Evolutionary conservation across 208 protist genomes (phyloP), one percentile per base, ranked within the genome.

Genomic region (Angomonas ambiguus): DNA sequence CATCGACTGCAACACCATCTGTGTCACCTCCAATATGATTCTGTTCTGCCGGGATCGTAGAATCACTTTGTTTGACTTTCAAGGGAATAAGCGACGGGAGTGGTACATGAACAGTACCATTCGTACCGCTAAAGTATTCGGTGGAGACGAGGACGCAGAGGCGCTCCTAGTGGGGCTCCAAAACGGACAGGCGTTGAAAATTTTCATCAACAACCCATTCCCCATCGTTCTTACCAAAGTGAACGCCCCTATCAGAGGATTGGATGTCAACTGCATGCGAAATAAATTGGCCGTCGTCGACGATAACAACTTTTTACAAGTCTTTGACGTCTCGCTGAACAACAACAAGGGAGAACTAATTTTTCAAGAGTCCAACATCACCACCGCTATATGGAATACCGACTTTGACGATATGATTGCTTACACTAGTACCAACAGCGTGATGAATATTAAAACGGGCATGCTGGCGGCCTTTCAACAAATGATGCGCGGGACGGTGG

Each of bases 161-260:
- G 87, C 86, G 31, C 49, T 99, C 10, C 76, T 99, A 11, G 83
- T 98, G 24, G 98, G 97, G 4, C 83, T 98, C 20, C 86, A 87
- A 60, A 94, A 80, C 58, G 98, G 98, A 22, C 65, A 80, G 32
- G 86, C 95, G 10, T 62, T 97, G 41, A 94, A 98, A 74, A 85
- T 99, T 32, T 98, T 98, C 63, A 72, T 98, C 3, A 93, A 99
- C 78, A 99, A 99, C 74, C 85, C 96, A 10, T 99, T 98, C 60
- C 93, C 97, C 1, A 97, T 88, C 2, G 67, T 79, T 28, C 74
- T 98, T n/a, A 67, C 98, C 34, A 96, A 95, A 63, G 69, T 96
- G 27, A 80, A 74, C 28, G 48, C 41, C 20, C 32, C 87, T 2
- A 75, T 98, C 10, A 81, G 80, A 25, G 97, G 91, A 57, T 71